These are phyloP conservation scores for Corchorus olitorius DNA, from an alignment of 345 rosid species.

Conservation along the genomic window DNA sequence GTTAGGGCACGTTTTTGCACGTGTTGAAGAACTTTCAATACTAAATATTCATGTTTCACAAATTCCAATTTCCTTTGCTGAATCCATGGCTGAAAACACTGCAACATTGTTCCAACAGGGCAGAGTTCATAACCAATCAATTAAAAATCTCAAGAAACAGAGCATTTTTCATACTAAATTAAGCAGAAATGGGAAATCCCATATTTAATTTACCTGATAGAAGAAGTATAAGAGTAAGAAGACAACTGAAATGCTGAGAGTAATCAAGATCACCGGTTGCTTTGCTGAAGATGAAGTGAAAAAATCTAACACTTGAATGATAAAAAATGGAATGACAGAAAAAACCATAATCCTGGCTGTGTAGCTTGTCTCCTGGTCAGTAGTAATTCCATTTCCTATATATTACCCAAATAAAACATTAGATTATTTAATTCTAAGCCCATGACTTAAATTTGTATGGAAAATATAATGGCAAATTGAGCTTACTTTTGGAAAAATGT, in stretches of 20 bases:
- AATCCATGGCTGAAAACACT: slow-evolving; percentile 79
- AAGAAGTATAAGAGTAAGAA: slow-evolving; percentile 73
- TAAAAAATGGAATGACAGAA: slow-evolving; percentile 71
- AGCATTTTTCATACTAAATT: background rate
- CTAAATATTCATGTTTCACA: slow-evolving; percentile 64
- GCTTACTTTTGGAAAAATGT: background rate
- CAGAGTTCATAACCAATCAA: background rate
- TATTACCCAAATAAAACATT: background rate
- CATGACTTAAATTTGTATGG: background rate
- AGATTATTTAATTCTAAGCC: background rate
- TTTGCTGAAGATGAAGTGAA: slow-evolving; percentile 67
- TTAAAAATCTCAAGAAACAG: background rate
- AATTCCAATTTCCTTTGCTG: slow-evolving; percentile 72
- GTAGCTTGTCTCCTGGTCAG: slow-evolving; percentile 69
- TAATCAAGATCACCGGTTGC: slow-evolving; percentile 60
- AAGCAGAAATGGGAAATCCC: background rate
- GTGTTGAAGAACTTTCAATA: slow-evolving; percentile 20
- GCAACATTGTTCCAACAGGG: background rate
- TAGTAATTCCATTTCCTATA: slow-evolving; percentile 64
- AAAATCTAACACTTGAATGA: slow-evolving; percentile 73
- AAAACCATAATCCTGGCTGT: slow-evolving; percentile 79
- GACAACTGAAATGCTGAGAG: slow-evolving; percentile 47
- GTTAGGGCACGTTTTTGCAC: background rate
- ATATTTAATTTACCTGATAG: slow-evolving; percentile 60
- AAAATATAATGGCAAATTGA: background rate